phyloP scores from a whole-genome alignment of 345 rosid species.

The Isatis tinctoria region DNA sequence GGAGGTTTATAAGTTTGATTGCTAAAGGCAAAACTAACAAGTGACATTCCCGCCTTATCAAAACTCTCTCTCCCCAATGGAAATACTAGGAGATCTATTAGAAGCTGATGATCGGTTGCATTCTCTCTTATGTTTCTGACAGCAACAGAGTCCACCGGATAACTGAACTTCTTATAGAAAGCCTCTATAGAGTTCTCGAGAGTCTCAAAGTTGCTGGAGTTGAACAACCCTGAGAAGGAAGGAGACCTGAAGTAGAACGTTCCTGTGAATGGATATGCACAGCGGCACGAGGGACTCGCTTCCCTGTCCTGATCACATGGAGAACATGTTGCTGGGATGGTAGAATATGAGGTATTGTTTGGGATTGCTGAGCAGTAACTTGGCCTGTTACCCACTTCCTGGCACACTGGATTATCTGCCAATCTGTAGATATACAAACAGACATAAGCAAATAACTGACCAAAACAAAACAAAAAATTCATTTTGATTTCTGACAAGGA shows the following conservation, averaged over 20 bases:
- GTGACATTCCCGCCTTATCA: conserved; percentile 37
- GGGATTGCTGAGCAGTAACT: conserved; percentile 40
- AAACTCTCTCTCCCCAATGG: conserved; percentile 49
- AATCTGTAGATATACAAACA: conserved; percentile 48
- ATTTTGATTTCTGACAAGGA: not conserved
- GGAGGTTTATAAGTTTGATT: conserved; percentile 71
- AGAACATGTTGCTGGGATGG: conserved; percentile 43
- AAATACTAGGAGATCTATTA: conserved; percentile 46
- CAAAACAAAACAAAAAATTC: not conserved
- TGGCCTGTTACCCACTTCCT: conserved; percentile 28
- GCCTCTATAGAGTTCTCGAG: conserved; percentile 36
- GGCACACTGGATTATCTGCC: conserved; percentile 56
- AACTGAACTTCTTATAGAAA: conserved; percentile 27
- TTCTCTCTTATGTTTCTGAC: conserved; percentile 58
- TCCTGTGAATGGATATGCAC: conserved; percentile 70
- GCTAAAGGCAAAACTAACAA: conserved; percentile 52
- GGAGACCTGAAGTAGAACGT: conserved; percentile 53
- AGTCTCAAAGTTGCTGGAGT: conserved; percentile 25
- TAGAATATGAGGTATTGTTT: conserved; percentile 33
- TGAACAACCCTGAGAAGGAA: conserved; percentile 57
- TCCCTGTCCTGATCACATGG: conserved; percentile 35
- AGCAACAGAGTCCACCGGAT: conserved; percentile 61
- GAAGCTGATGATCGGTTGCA: conserved; percentile 36
- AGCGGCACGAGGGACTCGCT: conserved; percentile 61
- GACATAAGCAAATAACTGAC: not conserved